Conservation (phyloP, 257 asterid genomes). For the Solanum commersonii region DNA sequence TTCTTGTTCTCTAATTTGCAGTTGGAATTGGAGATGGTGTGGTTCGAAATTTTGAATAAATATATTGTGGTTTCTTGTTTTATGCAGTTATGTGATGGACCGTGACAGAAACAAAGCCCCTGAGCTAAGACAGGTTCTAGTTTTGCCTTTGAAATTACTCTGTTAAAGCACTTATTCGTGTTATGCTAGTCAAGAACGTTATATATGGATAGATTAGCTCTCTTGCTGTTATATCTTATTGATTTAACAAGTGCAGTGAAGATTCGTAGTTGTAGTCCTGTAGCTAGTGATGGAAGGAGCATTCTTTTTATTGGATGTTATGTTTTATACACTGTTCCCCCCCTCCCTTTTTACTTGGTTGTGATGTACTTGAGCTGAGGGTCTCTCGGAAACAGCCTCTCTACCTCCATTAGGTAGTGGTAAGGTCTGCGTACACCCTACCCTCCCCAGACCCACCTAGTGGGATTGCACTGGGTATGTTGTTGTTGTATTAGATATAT, state of each 20-base stretch:
- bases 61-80: slow-evolving; percentile 5
- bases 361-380: no score
- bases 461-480: no score
- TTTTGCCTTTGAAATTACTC: background rate
- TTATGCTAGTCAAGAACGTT: background rate
- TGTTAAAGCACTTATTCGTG: background rate
- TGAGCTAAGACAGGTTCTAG: slow-evolving; percentile 80
- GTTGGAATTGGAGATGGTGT: background rate
- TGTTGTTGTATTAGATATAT: background rate
- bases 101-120: slow-evolving; percentile 68
- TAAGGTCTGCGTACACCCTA: no score
- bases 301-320: background rate
- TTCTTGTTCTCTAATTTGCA: background rate
- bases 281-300: background rate
- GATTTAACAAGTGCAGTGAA: background rate
- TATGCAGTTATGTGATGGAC: slow-evolving; percentile 85
- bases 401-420: no score
- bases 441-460: no score
- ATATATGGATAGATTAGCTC: background rate
- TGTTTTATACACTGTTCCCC: no score
- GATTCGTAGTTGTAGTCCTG: background rate
- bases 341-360: no score
- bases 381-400: no score
- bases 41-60: background rate
- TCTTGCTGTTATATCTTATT: background rate